Conservation (phyloP, 2,329 filamentous ascomycete species). For the Neofusicoccum cordaticola region DNA sequence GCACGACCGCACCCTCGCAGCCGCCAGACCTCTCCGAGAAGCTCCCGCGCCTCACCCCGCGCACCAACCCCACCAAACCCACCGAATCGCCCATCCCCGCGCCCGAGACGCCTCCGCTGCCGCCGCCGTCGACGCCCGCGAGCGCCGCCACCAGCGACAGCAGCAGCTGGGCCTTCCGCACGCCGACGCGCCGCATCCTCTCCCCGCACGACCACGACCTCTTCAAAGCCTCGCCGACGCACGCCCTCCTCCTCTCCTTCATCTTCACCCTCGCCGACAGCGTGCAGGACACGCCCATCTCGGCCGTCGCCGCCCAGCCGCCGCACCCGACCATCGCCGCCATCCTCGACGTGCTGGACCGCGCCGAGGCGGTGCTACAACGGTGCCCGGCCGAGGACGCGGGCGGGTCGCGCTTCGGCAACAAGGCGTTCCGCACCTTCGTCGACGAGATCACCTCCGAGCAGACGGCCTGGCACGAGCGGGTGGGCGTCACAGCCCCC, state of each 20-base stretch:
- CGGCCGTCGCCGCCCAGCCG: constrained; percentile 46
- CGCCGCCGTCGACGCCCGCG: constrained; percentile 51
- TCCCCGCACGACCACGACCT: constrained; percentile 75
- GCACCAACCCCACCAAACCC: constrained; percentile 27
- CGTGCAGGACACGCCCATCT: constrained; percentile 67
- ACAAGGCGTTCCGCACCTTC: constrained; percentile 83
- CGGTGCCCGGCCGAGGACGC: constrained; percentile 79
- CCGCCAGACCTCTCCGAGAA: constrained; percentile 28
- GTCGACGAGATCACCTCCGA: constrained; percentile 60
- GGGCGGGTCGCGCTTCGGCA: constrained; percentile 85
- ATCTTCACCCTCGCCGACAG: constrained; percentile 83
- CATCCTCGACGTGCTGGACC: constrained; percentile 68
- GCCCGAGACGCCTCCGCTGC: constrained; percentile 72
- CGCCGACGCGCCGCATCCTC: constrained; percentile 76
- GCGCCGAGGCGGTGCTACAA: constrained; percentile 63
- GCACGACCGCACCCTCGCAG: neutral
- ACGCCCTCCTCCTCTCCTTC: constrained; percentile 75
- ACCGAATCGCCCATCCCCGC: constrained; percentile 50
- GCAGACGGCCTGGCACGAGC: constrained; percentile 61
- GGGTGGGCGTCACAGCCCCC: constrained; percentile 53
- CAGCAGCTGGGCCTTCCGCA: constrained; percentile 54
- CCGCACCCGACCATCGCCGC: constrained; percentile 56
- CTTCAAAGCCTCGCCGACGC: constrained; percentile 75
- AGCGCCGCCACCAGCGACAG: constrained; percentile 48
- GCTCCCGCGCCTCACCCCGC: constrained; percentile 36